phyloP scores from a whole-genome alignment of 2,329 filamentous ascomycete genomes.

The Colletotrichum trifolii region DNA sequence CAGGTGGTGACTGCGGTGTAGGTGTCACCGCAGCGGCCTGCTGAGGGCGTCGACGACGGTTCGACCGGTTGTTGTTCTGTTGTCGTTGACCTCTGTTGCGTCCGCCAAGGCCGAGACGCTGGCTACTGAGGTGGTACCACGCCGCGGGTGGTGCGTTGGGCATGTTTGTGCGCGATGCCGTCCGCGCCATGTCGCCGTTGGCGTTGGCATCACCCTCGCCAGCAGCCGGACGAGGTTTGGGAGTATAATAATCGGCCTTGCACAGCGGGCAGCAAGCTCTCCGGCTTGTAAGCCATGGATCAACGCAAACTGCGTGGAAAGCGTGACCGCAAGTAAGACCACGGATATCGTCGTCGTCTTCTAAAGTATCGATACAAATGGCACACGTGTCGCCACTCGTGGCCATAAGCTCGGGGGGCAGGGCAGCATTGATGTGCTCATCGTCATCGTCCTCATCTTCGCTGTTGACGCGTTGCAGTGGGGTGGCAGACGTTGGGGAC shows the following conservation, averaged over 20 bases:
- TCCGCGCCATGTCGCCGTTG: slow-evolving; percentile 46
- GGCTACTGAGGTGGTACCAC: slow-evolving; percentile 50
- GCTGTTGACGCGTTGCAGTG: slow-evolving; percentile 54
- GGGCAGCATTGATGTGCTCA: slow-evolving; percentile 83
- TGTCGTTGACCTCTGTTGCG: slow-evolving; percentile 30
- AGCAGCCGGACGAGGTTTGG: slow-evolving; percentile 79
- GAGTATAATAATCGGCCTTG: slow-evolving; percentile 97
- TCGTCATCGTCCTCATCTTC: slow-evolving; percentile 73
- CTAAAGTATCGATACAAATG: slow-evolving; percentile 93
- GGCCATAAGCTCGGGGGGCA: slow-evolving; percentile 82
- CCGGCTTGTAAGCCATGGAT: slow-evolving; percentile 95
- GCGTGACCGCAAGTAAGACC: slow-evolving; percentile 97
- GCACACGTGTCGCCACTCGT: slow-evolving; percentile 93
- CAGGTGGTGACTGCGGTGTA: slow-evolving; percentile 13
- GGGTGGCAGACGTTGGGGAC: slow-evolving; percentile 37
- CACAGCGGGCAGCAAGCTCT: slow-evolving; percentile 96
- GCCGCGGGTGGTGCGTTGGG: slow-evolving; percentile 54
- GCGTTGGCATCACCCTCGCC: slow-evolving; percentile 52
- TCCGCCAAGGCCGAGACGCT: slow-evolving; percentile 31
- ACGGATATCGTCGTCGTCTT: slow-evolving; percentile 95
- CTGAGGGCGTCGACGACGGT: slow-evolving; percentile 28
- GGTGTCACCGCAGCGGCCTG: slow-evolving; percentile 6
- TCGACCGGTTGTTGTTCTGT: slow-evolving; percentile 18
- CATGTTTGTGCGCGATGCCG: slow-evolving; percentile 60
- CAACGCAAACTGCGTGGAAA: slow-evolving; percentile 95